phyloP scores from a whole-genome alignment of 2,329 filamentous ascomycete species.

The Beauveria bassiana region DNA sequence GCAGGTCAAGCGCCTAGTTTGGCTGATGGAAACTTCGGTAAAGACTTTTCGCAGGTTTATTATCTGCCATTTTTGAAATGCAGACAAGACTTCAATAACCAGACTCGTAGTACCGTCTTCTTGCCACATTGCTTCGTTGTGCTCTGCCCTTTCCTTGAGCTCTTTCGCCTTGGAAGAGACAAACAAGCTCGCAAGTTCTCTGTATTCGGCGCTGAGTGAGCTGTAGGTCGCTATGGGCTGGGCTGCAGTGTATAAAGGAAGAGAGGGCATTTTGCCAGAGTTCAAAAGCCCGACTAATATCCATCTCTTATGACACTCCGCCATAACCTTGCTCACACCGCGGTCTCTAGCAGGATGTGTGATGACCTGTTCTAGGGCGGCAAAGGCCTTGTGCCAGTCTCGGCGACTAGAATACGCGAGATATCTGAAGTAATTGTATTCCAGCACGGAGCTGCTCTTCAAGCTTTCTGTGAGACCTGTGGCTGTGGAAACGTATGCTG shows the following conservation, averaged over 20 bases:
- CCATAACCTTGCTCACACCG: slow-evolving; percentile 67
- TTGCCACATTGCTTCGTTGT: slow-evolving; percentile 50
- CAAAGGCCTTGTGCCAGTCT: slow-evolving; percentile 55
- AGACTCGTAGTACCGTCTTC: slow-evolving; percentile 68
- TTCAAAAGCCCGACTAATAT: slow-evolving; percentile 66
- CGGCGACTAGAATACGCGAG: slow-evolving; percentile 54
- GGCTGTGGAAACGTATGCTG: slow-evolving; percentile 51
- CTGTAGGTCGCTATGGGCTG: slow-evolving; percentile 49
- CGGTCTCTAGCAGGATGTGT: slow-evolving; percentile 57
- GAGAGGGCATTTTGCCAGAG: slow-evolving; percentile 48
- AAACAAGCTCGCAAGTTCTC: slow-evolving; percentile 62
- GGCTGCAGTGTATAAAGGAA: slow-evolving; percentile 49
- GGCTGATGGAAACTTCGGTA: slow-evolving; percentile 46
- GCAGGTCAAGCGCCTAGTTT: slow-evolving; percentile 43
- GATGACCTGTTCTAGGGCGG: slow-evolving; percentile 57
- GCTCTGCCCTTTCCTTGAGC: slow-evolving; percentile 57
- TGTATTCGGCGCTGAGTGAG: slow-evolving; percentile 60
- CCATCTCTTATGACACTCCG: slow-evolving; percentile 91
- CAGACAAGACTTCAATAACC: slow-evolving; percentile 58
- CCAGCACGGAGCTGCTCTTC: slow-evolving; percentile 46
- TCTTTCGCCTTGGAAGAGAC: slow-evolving; percentile 43
- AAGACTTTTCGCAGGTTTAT: slow-evolving; percentile 67
- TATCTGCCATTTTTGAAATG: slow-evolving; percentile 71
- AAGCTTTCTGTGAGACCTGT: slow-evolving; percentile 51
- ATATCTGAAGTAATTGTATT: slow-evolving; percentile 60